Conservation (phyloP, 306 rosid genomes). For the Luffa aegyptiaca region DNA sequence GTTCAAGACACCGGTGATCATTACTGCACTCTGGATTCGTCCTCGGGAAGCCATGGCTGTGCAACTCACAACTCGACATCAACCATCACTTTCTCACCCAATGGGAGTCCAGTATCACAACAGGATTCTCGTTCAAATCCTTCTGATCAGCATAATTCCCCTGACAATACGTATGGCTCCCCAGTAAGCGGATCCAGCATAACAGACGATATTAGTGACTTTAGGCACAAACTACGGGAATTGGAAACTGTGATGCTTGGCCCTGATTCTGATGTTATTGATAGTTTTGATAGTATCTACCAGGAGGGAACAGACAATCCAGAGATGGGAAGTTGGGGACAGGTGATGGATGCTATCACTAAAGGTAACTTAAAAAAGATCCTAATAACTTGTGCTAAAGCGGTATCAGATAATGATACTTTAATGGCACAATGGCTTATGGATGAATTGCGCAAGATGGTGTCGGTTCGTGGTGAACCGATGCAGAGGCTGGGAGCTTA, state of each 20-base stretch:
- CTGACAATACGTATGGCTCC: slow-evolving; percentile 59
- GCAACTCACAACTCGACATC: slow-evolving; percentile 43
- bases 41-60: slow-evolving; percentile 36
- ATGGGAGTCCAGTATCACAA: slow-evolving; percentile 58
- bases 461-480: slow-evolving; percentile 89
- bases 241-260: slow-evolving; percentile 89
- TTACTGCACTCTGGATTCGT: slow-evolving; percentile 87
- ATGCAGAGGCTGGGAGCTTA: slow-evolving; percentile 95
- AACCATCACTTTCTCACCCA: slow-evolving; percentile 57
- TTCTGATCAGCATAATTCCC: slow-evolving; percentile 39
- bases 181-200: slow-evolving; percentile 67
- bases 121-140: slow-evolving; percentile 55
- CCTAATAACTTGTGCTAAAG: slow-evolving; percentile 67
- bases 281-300: slow-evolving; percentile 36
- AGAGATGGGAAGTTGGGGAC: slow-evolving; percentile 69
- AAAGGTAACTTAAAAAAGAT: slow-evolving; percentile 54
- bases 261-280: slow-evolving; percentile 51
- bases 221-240: slow-evolving; percentile 70
- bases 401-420: slow-evolving; percentile 57
- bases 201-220: slow-evolving; percentile 53
- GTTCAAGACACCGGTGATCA: slow-evolving; percentile 25
- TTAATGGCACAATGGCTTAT: slow-evolving; percentile 64
- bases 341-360: slow-evolving; percentile 52
- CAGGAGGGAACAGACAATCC: slow-evolving; percentile 31
- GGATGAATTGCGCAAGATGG: slow-evolving; percentile 69